Evolutionary conservation across 2,329 filamentous ascomycete genomes (phyloP), one percentile per base, ranked within the genome.

Genomic region (Stagonosporopsis tanaceti): DNA sequence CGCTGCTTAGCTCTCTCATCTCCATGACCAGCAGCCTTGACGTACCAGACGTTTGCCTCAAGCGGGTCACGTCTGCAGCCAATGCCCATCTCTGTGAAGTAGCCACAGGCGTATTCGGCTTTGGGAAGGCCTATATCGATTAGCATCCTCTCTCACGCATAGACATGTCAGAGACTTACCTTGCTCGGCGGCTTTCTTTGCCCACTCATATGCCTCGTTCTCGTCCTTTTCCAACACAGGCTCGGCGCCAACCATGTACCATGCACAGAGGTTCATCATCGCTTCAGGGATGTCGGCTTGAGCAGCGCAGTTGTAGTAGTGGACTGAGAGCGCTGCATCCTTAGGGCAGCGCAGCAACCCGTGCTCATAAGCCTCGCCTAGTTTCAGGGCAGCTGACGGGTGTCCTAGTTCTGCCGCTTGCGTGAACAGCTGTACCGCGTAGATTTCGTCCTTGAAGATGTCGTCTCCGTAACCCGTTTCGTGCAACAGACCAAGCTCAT

Each of bases 71-170:
- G 88, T 35, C 93, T 90, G 76, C 93, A 97, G 47, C 95, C 95
- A 67, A 99, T 97, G 61, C 95, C 95, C 91, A 96, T 97, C 76
- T 99, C 95, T 5, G 93, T 97, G 75, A 99, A 99, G 78, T 97
- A 98, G 41, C 93, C 95, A 22, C 97, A 87, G 0, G 95, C 92
- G 69, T 98, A 99, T 75, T 97, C 88, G n/a, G 95, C 95, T 82
- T 83, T 83, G 30, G 79, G 71, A 51, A 78, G 85, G 47, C 87
- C 89, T 91, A 63, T 2, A 32, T n/a, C 47, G 17, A 24, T 72
- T 55, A 72, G 62, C 39, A 51, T 56, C 41, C 11, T 34, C 3
- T 14, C 2, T 11, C 27, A 15, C 7, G 35, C 4, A 50, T 8
- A 24, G 28, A 22, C 4, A 3, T 20, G 25, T 22, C 30, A 20